These are phyloP conservation scores for Xylariomycetidae sp. DNA, from an alignment of 2,329 filamentous ascomycete genomes.

Conservation along the genomic window DNA sequence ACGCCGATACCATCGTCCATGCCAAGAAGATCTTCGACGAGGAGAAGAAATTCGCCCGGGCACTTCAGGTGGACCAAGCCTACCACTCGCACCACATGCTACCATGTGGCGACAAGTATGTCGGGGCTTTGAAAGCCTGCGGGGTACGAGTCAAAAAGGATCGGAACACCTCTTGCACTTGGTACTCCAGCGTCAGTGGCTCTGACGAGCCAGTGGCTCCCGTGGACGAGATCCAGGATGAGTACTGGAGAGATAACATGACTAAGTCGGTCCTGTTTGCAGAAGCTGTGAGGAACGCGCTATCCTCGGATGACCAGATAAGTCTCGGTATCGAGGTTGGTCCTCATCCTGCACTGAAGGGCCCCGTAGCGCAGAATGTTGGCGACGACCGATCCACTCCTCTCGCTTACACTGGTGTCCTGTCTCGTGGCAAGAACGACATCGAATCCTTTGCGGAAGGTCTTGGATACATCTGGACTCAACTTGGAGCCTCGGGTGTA, in stretches of 20 bases:
- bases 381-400: slow-evolving; percentile 11
- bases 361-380: slow-evolving; percentile 32
- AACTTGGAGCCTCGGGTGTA: slow-evolving; percentile 5
- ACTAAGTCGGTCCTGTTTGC: slow-evolving; percentile 37
- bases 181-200: slow-evolving; percentile 18
- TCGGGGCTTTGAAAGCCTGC: slow-evolving; percentile 6
- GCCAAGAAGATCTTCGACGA: slow-evolving; percentile 17
- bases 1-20: slow-evolving; percentile 22
- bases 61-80: slow-evolving; percentile 33
- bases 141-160: slow-evolving; percentile 6
- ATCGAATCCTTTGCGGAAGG: slow-evolving; percentile 10
- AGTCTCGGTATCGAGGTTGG: slow-evolving; percentile 40
- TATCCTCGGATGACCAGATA: slow-evolving; percentile 18
- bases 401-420: slow-evolving; percentile 28
- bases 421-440: slow-evolving; percentile 26
- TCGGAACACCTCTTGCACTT: slow-evolving; percentile 8
- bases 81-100: slow-evolving; percentile 39
- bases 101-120: slow-evolving; percentile 11
- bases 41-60: slow-evolving; percentile 22
- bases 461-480: slow-evolving; percentile 12
- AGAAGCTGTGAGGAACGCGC: slow-evolving; percentile 30
- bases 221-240: slow-evolving; percentile 2
- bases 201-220: slow-evolving; percentile 5
- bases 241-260: slow-evolving; percentile 45
- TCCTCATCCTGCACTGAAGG: slow-evolving; percentile 39